Base-by-base conservation (phyloP, 140 eudicot genomes). In the Bidens hawaiensis region DNA sequence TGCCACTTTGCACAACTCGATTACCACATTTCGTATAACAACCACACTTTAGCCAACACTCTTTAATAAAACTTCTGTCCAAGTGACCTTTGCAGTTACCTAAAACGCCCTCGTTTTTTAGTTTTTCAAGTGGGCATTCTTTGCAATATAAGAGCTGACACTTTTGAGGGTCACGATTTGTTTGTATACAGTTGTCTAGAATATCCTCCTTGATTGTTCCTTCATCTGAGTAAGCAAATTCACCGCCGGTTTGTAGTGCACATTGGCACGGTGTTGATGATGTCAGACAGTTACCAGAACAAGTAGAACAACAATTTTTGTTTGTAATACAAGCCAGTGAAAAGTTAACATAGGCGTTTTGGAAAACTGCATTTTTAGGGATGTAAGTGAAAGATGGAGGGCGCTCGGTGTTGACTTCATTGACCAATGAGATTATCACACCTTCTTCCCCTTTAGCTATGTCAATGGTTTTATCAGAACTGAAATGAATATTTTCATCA, bases 21-120 rank as follows among this genome's bases (percentile, higher is more conserved):
- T 93, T 93, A 13, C 95, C 96, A 63, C 99, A 93, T 26, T 65
- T 80, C 73, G 76, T 78, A 62, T 52, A 66, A 48, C 99, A 93
- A 8, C 95, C 96, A 81, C 99, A 93, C 65, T 83, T 93, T 70
- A 71, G 62, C 94, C 96, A 93, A 16, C 99, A 93, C 51, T 93
- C 99, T 55, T 88, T 93, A 27, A 93, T 85, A 59, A 93, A 93
- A 74, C 82, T 78, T 63, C 83, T 75, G 18, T 69, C 73, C 21
- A 73, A 40, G 60, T 93, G 99, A 49, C 99, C 99, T 70, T 82
- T 88, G 66, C 99, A 93, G 18, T 82, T 76, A 69, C 78, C 90
- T 34, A 69, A 12, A 12, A 40, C 62, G 48, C 75, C 88, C 67
- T 78, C 93, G 52, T 68, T 72, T 60, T 72, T 88, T 1, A 68